A percentile compares a stretch with the other conserved stretches of the same genome.
Conservation (phyloP, 768 basidiomycete genomes). For the Terana coerulea region DNA sequence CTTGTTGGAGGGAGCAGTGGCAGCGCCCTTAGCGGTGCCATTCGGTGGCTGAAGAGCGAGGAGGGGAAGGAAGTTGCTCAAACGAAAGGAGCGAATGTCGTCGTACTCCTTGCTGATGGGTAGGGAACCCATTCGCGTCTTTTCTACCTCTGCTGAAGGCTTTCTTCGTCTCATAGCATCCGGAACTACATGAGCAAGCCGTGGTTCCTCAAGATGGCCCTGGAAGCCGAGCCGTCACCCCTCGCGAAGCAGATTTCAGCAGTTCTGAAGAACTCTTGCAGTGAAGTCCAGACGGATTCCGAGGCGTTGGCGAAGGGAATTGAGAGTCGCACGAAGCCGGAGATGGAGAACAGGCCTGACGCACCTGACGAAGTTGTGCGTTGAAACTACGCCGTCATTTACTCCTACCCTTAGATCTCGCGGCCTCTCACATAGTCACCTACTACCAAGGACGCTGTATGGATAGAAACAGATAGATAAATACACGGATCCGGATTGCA, state of each 20-base stretch:
- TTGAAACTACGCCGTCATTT: not conserved
- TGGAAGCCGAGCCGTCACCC: constrained; percentile 50
- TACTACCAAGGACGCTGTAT: too few species aligned
- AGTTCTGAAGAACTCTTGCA: constrained; percentile 27
- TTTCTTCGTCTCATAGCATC: constrained; percentile 51
- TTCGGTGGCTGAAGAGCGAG: constrained; percentile 72
- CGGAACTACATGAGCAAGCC: constrained; percentile 94
- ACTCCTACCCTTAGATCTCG: too few species aligned
- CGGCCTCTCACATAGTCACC: too few species aligned
- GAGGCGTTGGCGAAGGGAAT: constrained; percentile 19
- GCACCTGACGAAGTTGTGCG: constrained; percentile 15
- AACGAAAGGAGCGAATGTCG: constrained; percentile 78
- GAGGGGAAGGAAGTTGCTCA: constrained; percentile 61
- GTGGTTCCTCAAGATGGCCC: constrained; percentile 79
- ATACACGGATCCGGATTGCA: too few species aligned
- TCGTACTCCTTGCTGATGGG: constrained; percentile 90
- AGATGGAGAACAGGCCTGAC: constrained; percentile 16
- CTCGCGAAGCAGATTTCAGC: constrained; percentile 47
- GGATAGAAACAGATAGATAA: too few species aligned
- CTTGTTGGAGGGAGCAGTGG: constrained; percentile 94
- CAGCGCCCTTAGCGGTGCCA: constrained; percentile 72
- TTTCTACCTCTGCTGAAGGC: not conserved
- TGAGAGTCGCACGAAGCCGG: constrained; percentile 13
- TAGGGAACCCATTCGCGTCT: too few species aligned
- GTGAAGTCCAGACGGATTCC: constrained; percentile 17